These are phyloP conservation scores for Pneumocystis sp. DNA, from an alignment of 1,139 yeast species.

Conservation along the genomic window DNA sequence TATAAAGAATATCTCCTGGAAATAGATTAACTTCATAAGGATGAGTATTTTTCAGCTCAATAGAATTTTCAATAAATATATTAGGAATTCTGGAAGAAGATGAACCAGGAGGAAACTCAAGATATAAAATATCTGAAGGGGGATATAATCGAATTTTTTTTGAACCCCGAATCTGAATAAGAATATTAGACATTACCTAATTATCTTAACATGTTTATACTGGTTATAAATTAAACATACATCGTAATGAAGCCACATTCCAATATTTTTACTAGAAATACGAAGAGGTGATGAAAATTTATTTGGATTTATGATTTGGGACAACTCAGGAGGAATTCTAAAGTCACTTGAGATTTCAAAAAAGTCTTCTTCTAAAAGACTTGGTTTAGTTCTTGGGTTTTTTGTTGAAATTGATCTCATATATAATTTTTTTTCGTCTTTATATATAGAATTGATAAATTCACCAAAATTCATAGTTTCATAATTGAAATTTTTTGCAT, in stretches of 20 bases:
- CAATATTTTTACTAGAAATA: conserved; percentile 23
- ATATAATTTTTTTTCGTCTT: conserved; percentile 14
- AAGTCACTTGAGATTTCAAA: conserved; percentile 23
- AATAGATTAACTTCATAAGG: conserved; percentile 23
- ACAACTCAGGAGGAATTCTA: conserved; percentile 19
- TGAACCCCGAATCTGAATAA: conserved; percentile 26
- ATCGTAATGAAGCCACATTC: conserved; percentile 29
- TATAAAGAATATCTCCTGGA: conserved; percentile 27
- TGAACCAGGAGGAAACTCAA: conserved; percentile 23
- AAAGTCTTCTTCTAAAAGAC: conserved; percentile 22
- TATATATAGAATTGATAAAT: conserved; percentile 19
- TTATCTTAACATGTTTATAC: not conserved
- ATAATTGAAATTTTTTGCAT: conserved; percentile 24
- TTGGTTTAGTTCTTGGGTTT: conserved; percentile 23
- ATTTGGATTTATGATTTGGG: conserved; percentile 9
- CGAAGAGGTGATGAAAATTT: conserved; percentile 26
- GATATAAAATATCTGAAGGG: conserved; percentile 22
- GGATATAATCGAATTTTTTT: conserved; percentile 25
- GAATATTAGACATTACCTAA: conserved; percentile 24
- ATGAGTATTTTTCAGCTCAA: conserved; percentile 15
- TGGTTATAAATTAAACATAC: conserved; percentile 12
- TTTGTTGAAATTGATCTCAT: conserved; percentile 22
- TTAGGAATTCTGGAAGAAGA: conserved; percentile 24
- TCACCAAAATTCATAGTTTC: conserved; percentile 20
- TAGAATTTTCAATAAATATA: conserved; percentile 20